Base-by-base conservation (phyloP, 1,284 basidiomycete genomes). In the Cryptococcus sp. region DNA sequence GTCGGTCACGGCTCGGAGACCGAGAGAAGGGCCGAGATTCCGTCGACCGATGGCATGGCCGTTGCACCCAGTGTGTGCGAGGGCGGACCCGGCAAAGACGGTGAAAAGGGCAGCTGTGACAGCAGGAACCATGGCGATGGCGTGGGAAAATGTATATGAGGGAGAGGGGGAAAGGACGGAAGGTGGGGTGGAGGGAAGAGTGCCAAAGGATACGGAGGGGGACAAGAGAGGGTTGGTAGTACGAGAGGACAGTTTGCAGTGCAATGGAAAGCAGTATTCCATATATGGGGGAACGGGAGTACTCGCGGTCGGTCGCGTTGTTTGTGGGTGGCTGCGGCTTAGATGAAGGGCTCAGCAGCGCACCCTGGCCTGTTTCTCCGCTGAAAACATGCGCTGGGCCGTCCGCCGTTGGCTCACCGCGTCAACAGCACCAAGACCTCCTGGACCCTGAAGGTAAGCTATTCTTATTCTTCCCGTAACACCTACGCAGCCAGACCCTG, bases 51-150 rank as follows among this genome's bases (percentile, higher is more conserved):
- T 57, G 18, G 72, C 67, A 44, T 70, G 66, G 6, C 72, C 71
- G 35, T 68, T 69, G 57, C 73, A 75, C 48, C 71, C 71, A 15
- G 44, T 52, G 56, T 69, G 68, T 2, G 63, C 66, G 38, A 20
- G 35, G 28, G 36, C 39, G 9, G 46, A 38, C 13, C 38, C 28
- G 20, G 43, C 54, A 9, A 46, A 15, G 13, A 50, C 42, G 43
- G 49, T 49, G 35, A 57, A 28, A 20, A 57, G 46, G 18, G 45
- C 50, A 39, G 40, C 45, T 12, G 46, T 38, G 33, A 45, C 40
- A 13, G 43, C 35, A 43, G 24, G 39, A 50, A 51, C 23, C 24
- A 56, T 42, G 16, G 42, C 50, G 46, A 45, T 55, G 16, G 16
- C 8, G 35, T 12, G 9, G 47, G 36, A 36, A 20, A 13, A 47